A percentile compares a stretch with the other conserved stretches of the same genome.
phyloP scores from a whole-genome alignment of 2,329 filamentous ascomycete species.

The Aspergillus neotritici region DNA sequence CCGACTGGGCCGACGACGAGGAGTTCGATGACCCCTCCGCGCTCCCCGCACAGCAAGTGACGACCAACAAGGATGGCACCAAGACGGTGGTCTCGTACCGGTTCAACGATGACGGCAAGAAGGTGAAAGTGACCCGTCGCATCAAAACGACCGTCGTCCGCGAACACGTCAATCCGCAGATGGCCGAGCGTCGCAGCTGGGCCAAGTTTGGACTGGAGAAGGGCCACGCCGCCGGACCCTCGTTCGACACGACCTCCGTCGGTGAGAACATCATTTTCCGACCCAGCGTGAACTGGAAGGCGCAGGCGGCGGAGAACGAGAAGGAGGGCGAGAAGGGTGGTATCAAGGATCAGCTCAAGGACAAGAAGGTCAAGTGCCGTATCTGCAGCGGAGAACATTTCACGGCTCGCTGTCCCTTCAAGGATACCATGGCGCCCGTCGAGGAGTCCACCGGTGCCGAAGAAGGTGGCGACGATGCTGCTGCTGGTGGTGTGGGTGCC shows the following conservation, averaged over 20 bases:
- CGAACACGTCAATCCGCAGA: slow-evolving; percentile 91
- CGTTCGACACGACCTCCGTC: slow-evolving; percentile 82
- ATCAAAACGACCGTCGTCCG: slow-evolving; percentile 89
- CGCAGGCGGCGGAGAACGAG: slow-evolving; percentile 68
- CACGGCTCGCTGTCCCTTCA: slow-evolving; percentile 97
- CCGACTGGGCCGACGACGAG: slow-evolving; percentile 91
- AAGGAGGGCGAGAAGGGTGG: slow-evolving; percentile 53
- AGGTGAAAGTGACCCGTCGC: slow-evolving; percentile 93
- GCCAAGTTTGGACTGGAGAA: slow-evolving; percentile 86
- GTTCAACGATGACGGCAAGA: slow-evolving; percentile 88
- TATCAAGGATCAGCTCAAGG: slow-evolving; percentile 70
- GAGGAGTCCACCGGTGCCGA: slow-evolving; percentile 37
- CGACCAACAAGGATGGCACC: slow-evolving; percentile 95
- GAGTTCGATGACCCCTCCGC: slow-evolving; percentile 78
- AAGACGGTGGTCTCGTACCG: slow-evolving; percentile 90
- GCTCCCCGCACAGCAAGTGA: slow-evolving; percentile 81
- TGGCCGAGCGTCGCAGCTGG: slow-evolving; percentile 92
- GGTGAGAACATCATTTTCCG: slow-evolving; percentile 98
- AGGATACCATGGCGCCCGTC: slow-evolving; percentile 89
- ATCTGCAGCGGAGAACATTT: slow-evolving; percentile 99
- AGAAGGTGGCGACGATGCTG: slow-evolving; percentile 39
- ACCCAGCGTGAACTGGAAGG: slow-evolving; percentile 89
- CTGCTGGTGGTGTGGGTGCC: slow-evolving; percentile 54
- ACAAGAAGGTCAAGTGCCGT: slow-evolving; percentile 99
- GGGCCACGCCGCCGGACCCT: slow-evolving; percentile 76